Percentiles rank a stretch among this genome's conserved stretches.
Conservation (phyloP, 495 filamentous ascomycete genomes). For the Aspergillus biplanus region DNA sequence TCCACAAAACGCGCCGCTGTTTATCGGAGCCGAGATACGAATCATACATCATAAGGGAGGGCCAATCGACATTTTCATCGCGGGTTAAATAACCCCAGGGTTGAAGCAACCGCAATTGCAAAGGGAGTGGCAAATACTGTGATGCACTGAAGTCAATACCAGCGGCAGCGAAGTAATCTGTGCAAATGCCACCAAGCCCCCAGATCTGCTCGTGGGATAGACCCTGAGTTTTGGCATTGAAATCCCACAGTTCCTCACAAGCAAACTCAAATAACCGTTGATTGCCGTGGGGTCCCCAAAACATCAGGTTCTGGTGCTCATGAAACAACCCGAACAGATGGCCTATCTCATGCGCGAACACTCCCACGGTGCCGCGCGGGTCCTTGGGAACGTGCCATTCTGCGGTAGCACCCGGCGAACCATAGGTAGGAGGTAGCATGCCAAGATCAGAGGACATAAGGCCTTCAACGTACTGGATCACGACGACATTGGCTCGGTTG, state of each 20-base stretch:
- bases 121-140: neutral
- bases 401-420: neutral
- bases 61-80: constrained; percentile 9
- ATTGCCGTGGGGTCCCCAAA: constrained; percentile 2
- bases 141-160: neutral
- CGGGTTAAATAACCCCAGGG: too few species aligned
- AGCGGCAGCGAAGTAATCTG: neutral
- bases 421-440: neutral
- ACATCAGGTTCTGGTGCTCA: constrained; percentile 13
- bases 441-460: neutral
- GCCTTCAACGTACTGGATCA: neutral
- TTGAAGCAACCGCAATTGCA: neutral
- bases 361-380: neutral
- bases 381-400: neutral
- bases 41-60: constrained; percentile 11
- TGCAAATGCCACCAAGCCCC: neutral
- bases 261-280: neutral
- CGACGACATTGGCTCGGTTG: neutral
- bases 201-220: constrained; percentile 1
- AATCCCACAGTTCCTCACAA: constrained; percentile 9
- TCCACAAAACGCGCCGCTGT: neutral
- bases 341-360: constrained; percentile 16
- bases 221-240: neutral
- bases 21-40: neutral
- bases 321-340: constrained; percentile 18